Evolutionary conservation across 225 moss, liverwort and hornwort genomes (phyloP).

Genomic region (Antitrichia curtipendula): DNA sequence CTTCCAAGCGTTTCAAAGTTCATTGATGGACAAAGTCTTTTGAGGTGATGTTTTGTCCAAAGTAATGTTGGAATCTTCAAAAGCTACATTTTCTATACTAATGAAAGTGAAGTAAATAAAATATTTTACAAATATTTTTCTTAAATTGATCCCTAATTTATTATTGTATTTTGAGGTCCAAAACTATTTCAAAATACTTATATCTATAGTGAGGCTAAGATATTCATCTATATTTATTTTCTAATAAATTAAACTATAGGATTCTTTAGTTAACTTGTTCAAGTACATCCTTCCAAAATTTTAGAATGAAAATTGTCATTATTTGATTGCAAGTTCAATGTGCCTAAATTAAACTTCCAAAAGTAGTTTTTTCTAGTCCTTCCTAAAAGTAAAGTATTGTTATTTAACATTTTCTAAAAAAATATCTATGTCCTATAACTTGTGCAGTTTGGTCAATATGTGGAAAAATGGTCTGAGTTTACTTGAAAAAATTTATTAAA

Average conservation of each 20-base stretch:
- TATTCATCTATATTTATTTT: neutral
- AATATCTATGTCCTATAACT: neutral
- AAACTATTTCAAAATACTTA: neutral
- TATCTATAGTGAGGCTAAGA: too few relatives aligned
- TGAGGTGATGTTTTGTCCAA: neutral
- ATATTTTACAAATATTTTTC: neutral
- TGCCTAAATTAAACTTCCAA: neutral
- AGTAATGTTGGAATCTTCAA: neutral
- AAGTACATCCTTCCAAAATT: neutral
- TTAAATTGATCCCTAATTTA: too few relatives aligned
- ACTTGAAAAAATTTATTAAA: too few relatives aligned
- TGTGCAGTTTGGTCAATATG: neutral
- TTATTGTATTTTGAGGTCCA: neutral
- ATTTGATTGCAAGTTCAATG: too few relatives aligned
- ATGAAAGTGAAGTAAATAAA: neutral
- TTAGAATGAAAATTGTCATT: too few relatives aligned
- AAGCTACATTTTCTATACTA: neutral
- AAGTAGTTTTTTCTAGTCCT: too few relatives aligned
- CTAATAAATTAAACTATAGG: neutral
- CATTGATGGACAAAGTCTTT: neutral
- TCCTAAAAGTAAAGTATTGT: neutral
- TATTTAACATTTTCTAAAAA: neutral
- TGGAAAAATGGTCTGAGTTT: neutral
- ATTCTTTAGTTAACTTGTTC: neutral
- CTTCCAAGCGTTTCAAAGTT: rapidly evolving